phyloP scores from a whole-genome alignment of 208 protist species.

The Trypanosoma theileri region DNA sequence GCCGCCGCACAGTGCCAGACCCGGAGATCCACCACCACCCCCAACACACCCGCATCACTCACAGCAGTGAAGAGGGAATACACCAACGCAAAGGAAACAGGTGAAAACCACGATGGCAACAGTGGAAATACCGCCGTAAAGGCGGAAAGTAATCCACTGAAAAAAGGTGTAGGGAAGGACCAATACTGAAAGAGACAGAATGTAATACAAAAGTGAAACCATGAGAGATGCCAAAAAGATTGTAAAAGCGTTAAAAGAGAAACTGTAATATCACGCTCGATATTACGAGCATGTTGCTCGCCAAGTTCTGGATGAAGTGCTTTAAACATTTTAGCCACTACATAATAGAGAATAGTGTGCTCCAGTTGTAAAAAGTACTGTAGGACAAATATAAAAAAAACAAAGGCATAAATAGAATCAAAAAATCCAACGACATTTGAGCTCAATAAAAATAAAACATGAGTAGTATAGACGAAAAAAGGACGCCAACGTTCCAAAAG shows the following conservation, averaged over 20 bases:
- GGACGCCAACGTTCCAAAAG: constrained; percentile 32
- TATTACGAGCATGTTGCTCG: constrained; percentile 49
- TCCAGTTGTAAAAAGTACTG: constrained; percentile 66
- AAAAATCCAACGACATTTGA: constrained; percentile 56
- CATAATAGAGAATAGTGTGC: constrained; percentile 76
- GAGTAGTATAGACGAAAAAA: constrained; percentile 27
- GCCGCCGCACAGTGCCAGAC: constrained; percentile 35
- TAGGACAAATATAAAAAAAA: constrained; percentile 62
- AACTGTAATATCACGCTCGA: constrained; percentile 70
- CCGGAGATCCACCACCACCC: constrained; percentile 23
- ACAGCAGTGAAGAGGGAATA: constrained; percentile 9
- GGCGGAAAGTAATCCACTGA: constrained; percentile 49
- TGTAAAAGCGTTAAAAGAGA: constrained; percentile 63
- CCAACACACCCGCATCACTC: constrained; percentile 17
- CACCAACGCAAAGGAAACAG: constrained; percentile 40
- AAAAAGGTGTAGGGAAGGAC: constrained; percentile 48
- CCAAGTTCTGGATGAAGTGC: constrained; percentile 48
- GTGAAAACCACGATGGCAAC: constrained; percentile 58
- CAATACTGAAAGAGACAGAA: constrained; percentile 50
- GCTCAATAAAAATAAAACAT: constrained; percentile 27
- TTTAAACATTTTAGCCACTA: constrained; percentile 51
- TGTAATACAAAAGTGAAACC: constrained; percentile 77
- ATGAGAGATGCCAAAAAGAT: constrained; percentile 72
- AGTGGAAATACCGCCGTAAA: constrained; percentile 63
- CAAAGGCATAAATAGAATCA: constrained; percentile 55